phyloP scores from a whole-genome alignment of 768 basidiomycete species.

The Sarcodon aspratus region DNA sequence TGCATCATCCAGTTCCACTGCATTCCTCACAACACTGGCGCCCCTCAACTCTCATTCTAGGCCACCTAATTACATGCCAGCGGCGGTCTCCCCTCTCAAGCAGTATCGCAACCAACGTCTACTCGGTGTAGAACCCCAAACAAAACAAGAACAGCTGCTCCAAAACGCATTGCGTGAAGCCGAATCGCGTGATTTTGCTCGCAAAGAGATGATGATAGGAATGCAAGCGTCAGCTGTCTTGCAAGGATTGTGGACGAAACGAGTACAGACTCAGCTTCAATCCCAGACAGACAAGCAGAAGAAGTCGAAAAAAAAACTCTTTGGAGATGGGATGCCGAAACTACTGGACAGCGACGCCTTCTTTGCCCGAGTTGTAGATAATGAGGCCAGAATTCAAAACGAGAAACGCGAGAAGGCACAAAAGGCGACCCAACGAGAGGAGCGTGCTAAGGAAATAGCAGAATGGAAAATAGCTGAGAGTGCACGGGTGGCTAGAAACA shows the following conservation, averaged over 20 bases:
- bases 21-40: too few relatives aligned
- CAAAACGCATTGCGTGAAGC: not conserved
- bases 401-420: conserved; percentile 1
- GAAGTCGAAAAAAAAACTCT: not conserved
- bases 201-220: not conserved
- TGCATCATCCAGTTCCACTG: too few relatives aligned
- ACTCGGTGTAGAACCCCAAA: not conserved
- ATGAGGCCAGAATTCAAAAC: not conserved
- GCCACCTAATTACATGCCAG: too few relatives aligned
- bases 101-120: not conserved
- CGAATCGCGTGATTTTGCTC: not conserved
- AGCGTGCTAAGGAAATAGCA: conserved; percentile 3
- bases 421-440: conserved; percentile 3
- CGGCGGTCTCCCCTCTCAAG: not conserved
- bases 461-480: conserved; percentile 12
- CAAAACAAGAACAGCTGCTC: conserved; percentile 1
- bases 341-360: too few relatives aligned
- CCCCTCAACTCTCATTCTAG: too few relatives aligned
- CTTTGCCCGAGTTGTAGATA: too few relatives aligned
- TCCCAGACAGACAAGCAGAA: conserved; percentile 6
- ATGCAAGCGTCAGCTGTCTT: conserved; percentile 4
- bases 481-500: conserved; percentile 8
- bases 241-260: conserved; percentile 1
- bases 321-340: too few relatives aligned
- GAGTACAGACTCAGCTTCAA: conserved; percentile 2